These are phyloP conservation scores for Aspergillus intermedius DNA, from an alignment of 2,329 filamentous ascomycete species.

Conservation along the genomic window DNA sequence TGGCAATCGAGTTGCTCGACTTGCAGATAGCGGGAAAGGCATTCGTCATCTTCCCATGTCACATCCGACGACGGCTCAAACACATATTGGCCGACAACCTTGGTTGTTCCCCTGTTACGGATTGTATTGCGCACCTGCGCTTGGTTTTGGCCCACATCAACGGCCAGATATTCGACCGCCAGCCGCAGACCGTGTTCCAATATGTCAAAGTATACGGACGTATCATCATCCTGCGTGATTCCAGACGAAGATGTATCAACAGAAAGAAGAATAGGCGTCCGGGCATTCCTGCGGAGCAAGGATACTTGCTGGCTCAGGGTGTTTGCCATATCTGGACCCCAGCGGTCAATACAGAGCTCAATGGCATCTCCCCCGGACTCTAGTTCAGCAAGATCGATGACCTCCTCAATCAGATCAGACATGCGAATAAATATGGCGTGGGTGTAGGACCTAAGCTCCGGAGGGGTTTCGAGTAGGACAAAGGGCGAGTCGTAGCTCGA, in stretches of 20 bases:
- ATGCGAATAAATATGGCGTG: slow-evolving; percentile 35
- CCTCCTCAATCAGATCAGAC: slow-evolving; percentile 27
- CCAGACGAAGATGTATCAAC: slow-evolving; percentile 37
- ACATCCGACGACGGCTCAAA: slow-evolving; percentile 24
- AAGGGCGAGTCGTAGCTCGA: slow-evolving; percentile 55
- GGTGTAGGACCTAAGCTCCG: slow-evolving; percentile 49
- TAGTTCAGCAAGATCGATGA: slow-evolving; percentile 44
- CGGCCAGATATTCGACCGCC: slow-evolving; percentile 35
- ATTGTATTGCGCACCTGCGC: slow-evolving; percentile 20
- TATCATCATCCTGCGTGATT: slow-evolving; percentile 6
- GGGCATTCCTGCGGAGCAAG: slow-evolving; percentile 50
- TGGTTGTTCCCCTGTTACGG: slow-evolving; percentile 32
- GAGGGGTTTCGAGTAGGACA: slow-evolving; percentile 53
- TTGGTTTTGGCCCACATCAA: slow-evolving; percentile 30
- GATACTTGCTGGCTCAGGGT: slow-evolving; percentile 52
- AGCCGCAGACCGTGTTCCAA: slow-evolving; percentile 35
- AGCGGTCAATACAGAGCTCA: slow-evolving; percentile 55
- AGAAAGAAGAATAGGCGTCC: slow-evolving; percentile 52
- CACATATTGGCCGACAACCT: slow-evolving; percentile 34
- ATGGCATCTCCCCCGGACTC: slow-evolving; percentile 56
- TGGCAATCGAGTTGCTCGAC: slow-evolving; percentile 33
- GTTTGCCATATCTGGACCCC: slow-evolving; percentile 46
- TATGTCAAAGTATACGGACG: slow-evolving; percentile 27
- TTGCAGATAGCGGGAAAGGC: slow-evolving; percentile 27
- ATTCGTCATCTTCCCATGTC: slow-evolving; percentile 30